phyloP scores from a whole-genome alignment of 352 stramenopile species.

The Pythium folliculosum region DNA sequence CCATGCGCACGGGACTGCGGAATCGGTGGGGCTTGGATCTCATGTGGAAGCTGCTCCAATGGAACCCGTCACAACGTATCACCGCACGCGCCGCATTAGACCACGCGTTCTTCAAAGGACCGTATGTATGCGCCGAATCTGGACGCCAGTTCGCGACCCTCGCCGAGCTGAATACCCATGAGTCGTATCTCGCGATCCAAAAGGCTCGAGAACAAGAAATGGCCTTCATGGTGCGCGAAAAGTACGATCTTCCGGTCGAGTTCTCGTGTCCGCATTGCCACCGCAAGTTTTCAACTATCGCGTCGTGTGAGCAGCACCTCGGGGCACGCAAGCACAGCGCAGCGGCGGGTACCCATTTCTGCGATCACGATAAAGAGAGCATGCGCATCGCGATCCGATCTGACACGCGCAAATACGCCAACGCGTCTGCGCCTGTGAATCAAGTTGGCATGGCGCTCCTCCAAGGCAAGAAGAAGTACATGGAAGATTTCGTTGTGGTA shows the following conservation, averaged over 20 bases:
- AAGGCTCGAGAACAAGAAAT: constrained; percentile 44
- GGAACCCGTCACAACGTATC: constrained; percentile 91
- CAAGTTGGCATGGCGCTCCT: constrained; percentile 62
- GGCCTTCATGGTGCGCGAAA: constrained; percentile 57
- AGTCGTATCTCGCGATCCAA: constrained; percentile 67
- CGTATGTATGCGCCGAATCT: constrained; percentile 69
- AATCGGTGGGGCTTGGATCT: constrained; percentile 87
- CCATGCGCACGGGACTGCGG: constrained; percentile 88
- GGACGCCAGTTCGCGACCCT: constrained; percentile 65
- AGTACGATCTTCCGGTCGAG: constrained; percentile 46
- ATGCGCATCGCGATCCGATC: constrained; percentile 30
- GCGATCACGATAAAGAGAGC: constrained; percentile 42
- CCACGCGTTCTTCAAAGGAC: constrained; percentile 86
- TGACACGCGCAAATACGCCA: constrained; percentile 26
- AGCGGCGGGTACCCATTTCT: constrained; percentile 47
- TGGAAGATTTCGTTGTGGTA: constrained; percentile 88
- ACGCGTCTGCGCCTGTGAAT: constrained; percentile 5
- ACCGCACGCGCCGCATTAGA: constrained; percentile 67
- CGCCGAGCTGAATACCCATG: constrained; percentile 57
- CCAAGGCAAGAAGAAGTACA: constrained; percentile 91
- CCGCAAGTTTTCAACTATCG: constrained; percentile 61
- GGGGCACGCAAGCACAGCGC: constrained; percentile 45
- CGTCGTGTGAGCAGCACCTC: constrained; percentile 61
- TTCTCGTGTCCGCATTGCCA: constrained; percentile 68
- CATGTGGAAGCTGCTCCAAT: constrained; percentile 93